Base-by-base conservation (phyloP, 345 rosid genomes). In the Sisymbrium altissimum region DNA sequence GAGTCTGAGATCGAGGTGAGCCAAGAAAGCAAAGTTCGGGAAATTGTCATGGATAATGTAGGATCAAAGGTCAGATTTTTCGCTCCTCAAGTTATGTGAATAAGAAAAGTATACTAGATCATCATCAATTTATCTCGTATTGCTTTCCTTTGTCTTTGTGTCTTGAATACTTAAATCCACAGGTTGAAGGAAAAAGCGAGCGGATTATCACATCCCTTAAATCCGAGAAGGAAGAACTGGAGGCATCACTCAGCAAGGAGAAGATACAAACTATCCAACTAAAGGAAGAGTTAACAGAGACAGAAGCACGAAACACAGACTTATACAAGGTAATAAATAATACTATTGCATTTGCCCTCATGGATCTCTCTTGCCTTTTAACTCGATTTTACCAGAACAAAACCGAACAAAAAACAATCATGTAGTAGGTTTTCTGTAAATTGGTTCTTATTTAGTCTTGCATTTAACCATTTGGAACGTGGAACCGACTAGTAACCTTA, bases 21-120 rank as follows among this genome's bases (percentile, higher is more conserved):
- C 69, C 96, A 83, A 79, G 97, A 84, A 75, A 86, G 84, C 64
- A 91, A 80, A 88, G 85, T 87, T 65, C 80, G 96, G 56, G 98
- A 94, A 81, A 87, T 89, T 75, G 80, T 81, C 68, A 39, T 87
- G 79, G 97, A 88, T 78, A 87, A 86, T 55, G 70, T 76, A 10
- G 83, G 77, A 73, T 71, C 76, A 64, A 45, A 9, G 87, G 98
- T 41, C 52, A 21, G 36, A 62, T 43, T 54, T 30, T 29, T 32
- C 45, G 35, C 35, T 54, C 46, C 58, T 12, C 38, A 18, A 52
- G 49, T 27, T 11, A 6, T 58, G 21, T 38, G 6, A 45, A 36
- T 46, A n/a, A 11, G 13, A 60, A n/a, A 59, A 49, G 14, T 39
- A 40, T 43, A 33, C 10, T 30, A 23, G 25, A 23, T 23, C 25